Evolutionary conservation across 441 rosid genomes (phyloP).

Genomic region (Heliophila coronopifolia): DNA sequence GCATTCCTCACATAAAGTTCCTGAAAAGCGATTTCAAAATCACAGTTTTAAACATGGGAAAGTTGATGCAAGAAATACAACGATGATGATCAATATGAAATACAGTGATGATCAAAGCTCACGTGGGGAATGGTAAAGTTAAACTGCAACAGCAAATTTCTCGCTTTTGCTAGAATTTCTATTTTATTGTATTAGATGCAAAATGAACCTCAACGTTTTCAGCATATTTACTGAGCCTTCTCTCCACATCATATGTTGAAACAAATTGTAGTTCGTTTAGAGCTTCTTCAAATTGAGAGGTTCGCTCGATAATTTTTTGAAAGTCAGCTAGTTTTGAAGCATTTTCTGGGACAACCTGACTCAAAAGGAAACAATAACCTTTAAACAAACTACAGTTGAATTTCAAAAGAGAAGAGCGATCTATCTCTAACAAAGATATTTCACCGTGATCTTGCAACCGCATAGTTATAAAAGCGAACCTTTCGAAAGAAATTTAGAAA

Average conservation of each 20-base stretch:
- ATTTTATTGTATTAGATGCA: slow-evolving; percentile 74
- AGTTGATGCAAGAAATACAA: slow-evolving; percentile 12
- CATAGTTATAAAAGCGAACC: slow-evolving; percentile 39
- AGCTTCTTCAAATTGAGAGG: slow-evolving; percentile 69
- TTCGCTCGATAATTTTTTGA: slow-evolving; percentile 60
- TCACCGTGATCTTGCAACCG: neutral
- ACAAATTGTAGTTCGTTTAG: slow-evolving; percentile 63
- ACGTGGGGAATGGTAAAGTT: slow-evolving; percentile 73
- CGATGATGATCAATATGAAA: too few species aligned
- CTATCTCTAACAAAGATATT: slow-evolving; percentile 9
- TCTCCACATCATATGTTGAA: slow-evolving; percentile 59
- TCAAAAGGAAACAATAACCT: slow-evolving; percentile 14
- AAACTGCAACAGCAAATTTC: slow-evolving; percentile 69
- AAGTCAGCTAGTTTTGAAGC: slow-evolving; percentile 82
- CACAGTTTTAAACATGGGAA: slow-evolving; percentile 1
- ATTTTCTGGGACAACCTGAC: slow-evolving; percentile 91
- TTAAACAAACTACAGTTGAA: neutral
- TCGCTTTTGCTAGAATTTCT: slow-evolving; percentile 82
- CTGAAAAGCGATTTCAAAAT: slow-evolving; percentile 38
- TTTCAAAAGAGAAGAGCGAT: slow-evolving; percentile 7
- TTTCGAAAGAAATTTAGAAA: slow-evolving; percentile 76
- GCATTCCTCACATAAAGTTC: slow-evolving; percentile 37
- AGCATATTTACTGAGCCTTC: slow-evolving; percentile 72
- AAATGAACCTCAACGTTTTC: slow-evolving; percentile 95
- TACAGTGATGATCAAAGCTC: slow-evolving; percentile 26